Evolutionary conservation across 2,329 filamentous ascomycete genomes (phyloP).

Genomic region (Dichotomopilus funicola): DNA sequence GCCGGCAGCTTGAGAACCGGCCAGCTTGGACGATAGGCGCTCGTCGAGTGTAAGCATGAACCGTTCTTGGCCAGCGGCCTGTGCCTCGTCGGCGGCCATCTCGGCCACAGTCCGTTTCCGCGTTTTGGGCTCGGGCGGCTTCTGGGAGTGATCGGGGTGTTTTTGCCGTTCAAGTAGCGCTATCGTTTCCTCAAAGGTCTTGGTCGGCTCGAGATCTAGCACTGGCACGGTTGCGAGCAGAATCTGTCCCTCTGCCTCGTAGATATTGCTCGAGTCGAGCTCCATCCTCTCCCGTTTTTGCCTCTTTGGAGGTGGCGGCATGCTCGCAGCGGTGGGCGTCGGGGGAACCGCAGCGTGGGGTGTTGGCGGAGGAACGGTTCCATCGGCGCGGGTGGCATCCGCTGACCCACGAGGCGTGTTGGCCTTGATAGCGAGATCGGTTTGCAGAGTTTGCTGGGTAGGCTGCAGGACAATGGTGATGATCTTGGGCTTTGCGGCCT

Average conservation of each 20-base stretch:
- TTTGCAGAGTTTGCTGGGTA: conserved; percentile 66
- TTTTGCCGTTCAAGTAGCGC: conserved; percentile 63
- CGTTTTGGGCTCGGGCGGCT: conserved; percentile 76
- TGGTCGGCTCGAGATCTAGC: conserved; percentile 71
- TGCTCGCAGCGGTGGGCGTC: conserved; percentile 53
- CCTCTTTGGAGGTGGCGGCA: conserved; percentile 58
- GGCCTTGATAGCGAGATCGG: conserved; percentile 70
- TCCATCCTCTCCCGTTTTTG: conserved; percentile 67
- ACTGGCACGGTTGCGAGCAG: conserved; percentile 67
- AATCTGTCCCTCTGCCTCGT: conserved; percentile 70
- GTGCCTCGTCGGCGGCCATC: conserved; percentile 87
- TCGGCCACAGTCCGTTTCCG: conserved; percentile 92
- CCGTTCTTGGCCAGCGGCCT: conserved; percentile 80
- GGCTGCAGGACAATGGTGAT: conserved; percentile 79
- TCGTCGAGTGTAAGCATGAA: conserved; percentile 94
- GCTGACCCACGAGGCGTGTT: conserved; percentile 53
- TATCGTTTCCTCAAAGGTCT: conserved; percentile 61
- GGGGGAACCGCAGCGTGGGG: conserved; percentile 53
- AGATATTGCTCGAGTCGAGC: conserved; percentile 65
- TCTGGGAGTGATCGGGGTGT: conserved; percentile 70
- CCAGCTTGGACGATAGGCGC: conserved; percentile 56
- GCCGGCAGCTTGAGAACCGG: conserved; percentile 49
- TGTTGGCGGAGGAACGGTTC: conserved; percentile 59
- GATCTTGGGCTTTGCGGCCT: conserved; percentile 54
- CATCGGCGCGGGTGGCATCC: conserved; percentile 31